Evolutionary conservation across 2,329 filamentous ascomycete genomes (phyloP).

Genomic region (Penicillium sp.): DNA sequence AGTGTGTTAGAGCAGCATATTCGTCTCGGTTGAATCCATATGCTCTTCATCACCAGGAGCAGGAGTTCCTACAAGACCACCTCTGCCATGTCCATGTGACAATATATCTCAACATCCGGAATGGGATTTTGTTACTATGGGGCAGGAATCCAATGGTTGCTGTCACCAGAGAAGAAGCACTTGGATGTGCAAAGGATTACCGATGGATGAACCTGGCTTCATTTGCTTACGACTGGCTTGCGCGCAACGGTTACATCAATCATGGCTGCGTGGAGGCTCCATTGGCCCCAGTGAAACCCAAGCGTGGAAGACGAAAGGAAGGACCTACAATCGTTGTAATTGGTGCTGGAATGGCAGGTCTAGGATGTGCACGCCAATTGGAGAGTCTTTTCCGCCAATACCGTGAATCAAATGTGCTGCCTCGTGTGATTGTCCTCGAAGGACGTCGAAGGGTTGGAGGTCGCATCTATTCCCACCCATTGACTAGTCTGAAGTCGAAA

Average conservation of each 20-base stretch:
- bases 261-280: constrained; percentile 85
- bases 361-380: constrained; percentile 89
- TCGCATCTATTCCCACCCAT: constrained; percentile 82
- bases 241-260: constrained; percentile 92
- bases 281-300: constrained; percentile 40
- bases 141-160: constrained; percentile 79
- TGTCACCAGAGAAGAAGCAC: constrained; percentile 80
- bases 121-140: constrained; percentile 91
- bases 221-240: constrained; percentile 89
- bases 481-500: constrained; percentile 60
- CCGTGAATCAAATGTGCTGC: constrained; percentile 64
- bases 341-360: constrained; percentile 89
- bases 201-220: constrained; percentile 88
- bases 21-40: constrained; percentile 88
- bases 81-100: constrained; percentile 89
- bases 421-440: constrained; percentile 80
- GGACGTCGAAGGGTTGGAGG: constrained; percentile 86
- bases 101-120: constrained; percentile 92
- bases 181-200: constrained; percentile 83
- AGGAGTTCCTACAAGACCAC: constrained; percentile 74
- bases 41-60: constrained; percentile 81
- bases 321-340: constrained; percentile 81
- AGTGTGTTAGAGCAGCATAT: constrained; percentile 88
- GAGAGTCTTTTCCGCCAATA: constrained; percentile 85
- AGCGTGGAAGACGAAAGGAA: constrained; percentile 48